Evolutionary conservation across 352 stramenopile species (phyloP).

Genomic region (Phytophthora capsici): DNA sequence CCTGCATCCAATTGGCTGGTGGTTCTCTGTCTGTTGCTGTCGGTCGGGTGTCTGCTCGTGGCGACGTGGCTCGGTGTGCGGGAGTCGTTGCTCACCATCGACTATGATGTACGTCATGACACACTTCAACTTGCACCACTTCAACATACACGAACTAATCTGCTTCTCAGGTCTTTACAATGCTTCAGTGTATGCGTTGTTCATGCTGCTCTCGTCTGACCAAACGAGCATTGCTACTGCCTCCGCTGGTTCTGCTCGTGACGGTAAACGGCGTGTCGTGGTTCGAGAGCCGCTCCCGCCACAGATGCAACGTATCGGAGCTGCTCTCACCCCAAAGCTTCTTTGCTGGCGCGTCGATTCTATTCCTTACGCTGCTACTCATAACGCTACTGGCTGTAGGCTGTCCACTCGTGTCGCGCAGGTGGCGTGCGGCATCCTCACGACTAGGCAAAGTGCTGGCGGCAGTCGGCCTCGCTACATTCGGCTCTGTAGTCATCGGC

Average conservation of each 20-base stretch:
- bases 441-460: conserved; percentile 12
- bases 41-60: conserved; percentile 7
- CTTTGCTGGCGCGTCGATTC: conserved; percentile 29
- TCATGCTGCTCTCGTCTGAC: conserved; percentile 57
- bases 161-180: conserved; percentile 28
- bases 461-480: conserved; percentile 19
- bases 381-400: conserved; percentile 17
- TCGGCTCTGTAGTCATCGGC: conserved; percentile 27
- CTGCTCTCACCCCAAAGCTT: conserved; percentile 21
- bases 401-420: conserved; percentile 5
- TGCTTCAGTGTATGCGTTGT: conserved; percentile 57
- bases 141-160: conserved; percentile 17
- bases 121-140: conserved; percentile 26
- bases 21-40: conserved; percentile 22
- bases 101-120: conserved; percentile 26
- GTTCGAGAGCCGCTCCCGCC: conserved; percentile 15
- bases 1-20: conserved; percentile 20
- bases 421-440: not conserved
- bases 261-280: conserved; percentile 36
- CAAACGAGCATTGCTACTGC: conserved; percentile 41
- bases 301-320: conserved; percentile 4
- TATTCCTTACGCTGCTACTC: conserved; percentile 35
- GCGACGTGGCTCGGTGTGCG: conserved; percentile 17
- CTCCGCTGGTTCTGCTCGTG: conserved; percentile 33
- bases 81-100: conserved; percentile 24